These are phyloP conservation scores for Trifolium repens DNA, from an alignment of 306 rosid species.

Conservation along the genomic window DNA sequence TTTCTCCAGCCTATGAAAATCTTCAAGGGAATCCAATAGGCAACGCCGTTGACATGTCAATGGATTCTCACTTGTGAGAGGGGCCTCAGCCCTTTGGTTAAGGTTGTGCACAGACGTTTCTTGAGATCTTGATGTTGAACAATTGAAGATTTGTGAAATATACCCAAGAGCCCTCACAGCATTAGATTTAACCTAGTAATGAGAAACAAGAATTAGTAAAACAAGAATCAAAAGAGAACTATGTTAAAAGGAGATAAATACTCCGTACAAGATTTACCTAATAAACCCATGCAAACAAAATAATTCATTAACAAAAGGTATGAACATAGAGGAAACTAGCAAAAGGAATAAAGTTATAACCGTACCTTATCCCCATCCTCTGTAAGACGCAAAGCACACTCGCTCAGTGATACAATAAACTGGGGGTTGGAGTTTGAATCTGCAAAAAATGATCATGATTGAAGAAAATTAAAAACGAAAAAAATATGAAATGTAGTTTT, in stretches of 20 bases:
- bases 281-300: slow-evolving; percentile 19
- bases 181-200: slow-evolving; percentile 86
- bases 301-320: slow-evolving; percentile 25
- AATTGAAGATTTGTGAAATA: slow-evolving; percentile 80
- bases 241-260: slow-evolving; percentile 5
- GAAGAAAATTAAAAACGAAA: slow-evolving; percentile 9
- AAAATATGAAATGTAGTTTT: slow-evolving; percentile 1
- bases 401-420: slow-evolving; percentile 58
- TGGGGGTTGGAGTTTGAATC: slow-evolving; percentile 56
- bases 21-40: slow-evolving; percentile 50
- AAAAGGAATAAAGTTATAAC: slow-evolving; percentile 15
- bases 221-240: slow-evolving; percentile 3
- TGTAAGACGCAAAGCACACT: slow-evolving; percentile 79
- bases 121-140: slow-evolving; percentile 46
- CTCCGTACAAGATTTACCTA: slow-evolving; percentile 17
- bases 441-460: slow-evolving; percentile 35
- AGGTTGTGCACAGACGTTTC: slow-evolving; percentile 41
- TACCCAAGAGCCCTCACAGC: slow-evolving; percentile 99
- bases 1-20: slow-evolving; percentile 62
- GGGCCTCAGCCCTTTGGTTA: slow-evolving; percentile 36
- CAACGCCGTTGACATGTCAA: slow-evolving; percentile 29
- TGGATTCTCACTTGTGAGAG: slow-evolving; percentile 39
- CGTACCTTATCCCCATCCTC: slow-evolving; percentile 91
- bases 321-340: slow-evolving; percentile 15
- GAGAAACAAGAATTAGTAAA: slow-evolving; percentile 29